Evolutionary conservation across 1,284 basidiomycete species (phyloP), one percentile per base, ranked within the genome.

Genomic region (Cutaneotrichosporon sp.): DNA sequence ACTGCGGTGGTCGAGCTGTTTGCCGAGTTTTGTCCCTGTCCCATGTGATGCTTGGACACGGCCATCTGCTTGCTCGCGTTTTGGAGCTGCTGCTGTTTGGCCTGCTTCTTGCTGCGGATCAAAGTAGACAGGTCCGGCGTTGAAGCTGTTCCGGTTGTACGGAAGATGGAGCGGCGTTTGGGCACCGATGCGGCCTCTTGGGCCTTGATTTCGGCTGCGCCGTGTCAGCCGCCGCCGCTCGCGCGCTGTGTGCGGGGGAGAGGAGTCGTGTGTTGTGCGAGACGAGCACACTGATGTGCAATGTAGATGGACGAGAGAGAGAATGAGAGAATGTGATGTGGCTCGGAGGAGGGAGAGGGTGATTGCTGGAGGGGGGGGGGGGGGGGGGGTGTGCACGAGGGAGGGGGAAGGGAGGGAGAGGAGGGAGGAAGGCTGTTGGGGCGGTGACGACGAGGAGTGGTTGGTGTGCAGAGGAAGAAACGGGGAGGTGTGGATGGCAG

Each of bases 121-220:
- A 92, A 78, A 3, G 87, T 90, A 4, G 87, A 86, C 21, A 93
- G 79, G 73, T 94, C 90, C 21, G 90, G 90, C 63, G 86, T 89
- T 62, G 86, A 88, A 21, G 88, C 86, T 2, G 88, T 90, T 45
- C 89, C 90, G 8, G 86, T 79, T n/a, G 86, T 85, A 55, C 90
- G 81, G 71, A 90, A 90, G 76, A 92, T 83, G 60, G 86, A 88
- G 49, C 88, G 80, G 39, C 88, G 82, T 71, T 87, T 87, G 9
- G 60, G 58, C 20, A 55, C 34, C 15, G 59, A 49, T 12, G 56
- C 53, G 30, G 60, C 56, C n/a, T 57, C 60, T 17, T 59, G 57
- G 10, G 62, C 49, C 39, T 57, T 56, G 23, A 66, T 54, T 45
- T 68, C 66, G 35, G 64, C 66, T 50, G 41, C 8, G 42, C 30